phyloP scores from a whole-genome alignment of 2,329 filamentous ascomycete species.

The Fusarium algeriense region DNA sequence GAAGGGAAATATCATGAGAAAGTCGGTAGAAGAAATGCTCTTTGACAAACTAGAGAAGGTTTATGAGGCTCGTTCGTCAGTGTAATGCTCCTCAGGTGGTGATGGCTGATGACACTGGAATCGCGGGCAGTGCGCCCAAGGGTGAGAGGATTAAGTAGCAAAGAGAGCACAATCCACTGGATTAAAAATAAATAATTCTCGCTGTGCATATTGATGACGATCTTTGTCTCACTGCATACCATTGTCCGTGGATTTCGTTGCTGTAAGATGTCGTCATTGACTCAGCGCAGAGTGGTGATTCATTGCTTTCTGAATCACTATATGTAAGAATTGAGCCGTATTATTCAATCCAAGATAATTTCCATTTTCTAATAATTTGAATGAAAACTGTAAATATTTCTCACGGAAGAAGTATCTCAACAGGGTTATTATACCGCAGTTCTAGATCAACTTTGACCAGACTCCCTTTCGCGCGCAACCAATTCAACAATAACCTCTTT shows the following conservation, averaged over 20 bases:
- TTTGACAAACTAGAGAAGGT: not conserved
- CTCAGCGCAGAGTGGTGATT: conserved; percentile 24
- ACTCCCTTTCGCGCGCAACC: not conserved
- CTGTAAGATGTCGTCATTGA: conserved; percentile 20
- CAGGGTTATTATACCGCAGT: conserved; percentile 10
- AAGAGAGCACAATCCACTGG: no score
- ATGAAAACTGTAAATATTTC: not conserved
- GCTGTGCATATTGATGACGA: not conserved
- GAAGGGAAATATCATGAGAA: conserved; percentile 13
- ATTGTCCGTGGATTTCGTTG: not conserved
- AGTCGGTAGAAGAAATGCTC: not conserved
- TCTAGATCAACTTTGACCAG: not conserved
- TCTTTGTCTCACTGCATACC: not conserved
- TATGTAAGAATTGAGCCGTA: not conserved
- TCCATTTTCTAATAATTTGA: not conserved
- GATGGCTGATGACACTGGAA: not conserved
- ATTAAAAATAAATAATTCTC: no score
- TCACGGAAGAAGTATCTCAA: not conserved
- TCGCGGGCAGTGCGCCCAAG: not conserved
- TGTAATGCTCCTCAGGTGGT: fast-evolving
- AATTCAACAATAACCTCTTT: not conserved
- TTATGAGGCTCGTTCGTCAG: not conserved
- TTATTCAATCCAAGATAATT: fast-evolving
- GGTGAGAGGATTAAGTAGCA: no score
- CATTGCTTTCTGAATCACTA: not conserved